Evolutionary conservation across 148 eudicot genomes (phyloP).

Genomic region (Mesembryanthemum crystallinum): DNA sequence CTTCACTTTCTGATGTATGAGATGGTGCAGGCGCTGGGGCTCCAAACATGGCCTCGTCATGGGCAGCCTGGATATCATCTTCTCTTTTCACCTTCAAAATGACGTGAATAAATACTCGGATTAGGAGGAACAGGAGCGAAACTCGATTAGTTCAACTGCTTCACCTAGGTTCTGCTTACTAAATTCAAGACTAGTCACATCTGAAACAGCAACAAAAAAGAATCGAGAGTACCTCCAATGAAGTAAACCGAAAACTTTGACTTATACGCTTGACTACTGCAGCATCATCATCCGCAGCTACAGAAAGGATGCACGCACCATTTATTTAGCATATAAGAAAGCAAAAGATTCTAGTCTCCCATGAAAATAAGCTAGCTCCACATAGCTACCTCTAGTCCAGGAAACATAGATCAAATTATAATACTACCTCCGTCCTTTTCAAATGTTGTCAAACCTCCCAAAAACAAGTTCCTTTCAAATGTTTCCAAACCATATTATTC

Average conservation of each 20-base stretch:
- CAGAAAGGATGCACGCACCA: not conserved
- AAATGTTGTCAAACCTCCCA: too few relatives aligned
- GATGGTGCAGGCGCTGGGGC: constrained; percentile 45
- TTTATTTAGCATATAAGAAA: not conserved
- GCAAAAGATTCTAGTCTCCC: not conserved
- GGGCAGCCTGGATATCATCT: constrained; percentile 69
- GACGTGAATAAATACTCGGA: not conserved
- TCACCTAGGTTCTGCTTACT: not conserved
- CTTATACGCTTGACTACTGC: constrained; percentile 70
- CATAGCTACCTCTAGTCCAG: not conserved
- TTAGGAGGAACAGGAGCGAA: not conserved
- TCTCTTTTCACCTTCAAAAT: constrained; percentile 57
- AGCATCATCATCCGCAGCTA: constrained; percentile 87
- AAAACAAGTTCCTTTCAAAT: too few relatives aligned
- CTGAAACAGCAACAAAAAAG: constrained; percentile 1
- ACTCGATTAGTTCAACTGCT: not conserved
- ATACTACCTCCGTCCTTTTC: too few relatives aligned
- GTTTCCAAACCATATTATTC: too few relatives aligned
- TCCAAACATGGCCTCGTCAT: constrained; percentile 95
- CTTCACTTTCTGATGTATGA: constrained; percentile 39
- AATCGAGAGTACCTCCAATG: constrained; percentile 56
- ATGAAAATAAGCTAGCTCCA: not conserved
- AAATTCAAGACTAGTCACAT: not conserved
- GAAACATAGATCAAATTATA: too few relatives aligned
- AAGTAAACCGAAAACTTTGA: constrained; percentile 80